Base-by-base conservation (phyloP, 352 stramenopile species). In the Phytopythium boreale region DNA sequence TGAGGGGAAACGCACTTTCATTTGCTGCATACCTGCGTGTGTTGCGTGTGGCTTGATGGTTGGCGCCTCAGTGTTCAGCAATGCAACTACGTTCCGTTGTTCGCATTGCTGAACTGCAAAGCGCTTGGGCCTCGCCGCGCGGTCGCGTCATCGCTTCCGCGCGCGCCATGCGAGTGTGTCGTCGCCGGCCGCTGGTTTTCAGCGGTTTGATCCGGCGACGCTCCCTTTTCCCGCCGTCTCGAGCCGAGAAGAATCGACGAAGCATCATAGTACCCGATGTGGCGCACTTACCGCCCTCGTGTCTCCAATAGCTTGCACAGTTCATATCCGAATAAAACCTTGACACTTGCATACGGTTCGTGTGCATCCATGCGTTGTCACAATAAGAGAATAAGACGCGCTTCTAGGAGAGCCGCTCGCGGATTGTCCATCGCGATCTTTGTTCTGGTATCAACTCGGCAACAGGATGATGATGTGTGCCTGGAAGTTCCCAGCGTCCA, bases 201-300 rank as follows among this genome's bases (percentile, higher is more conserved):
- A 88, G 81, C 75, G 76, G 80, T 89, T 68, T 64, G 53, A 64
- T 69, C 57, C 76, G 76, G 68, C 63, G 71, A 66, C 76, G 80
- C 77, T 92, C 72, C 83, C 79, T 79, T 61, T 49, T 76, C 52
- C 67, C 51, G 65, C 70, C 20, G 20, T 46, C 43, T 73, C 70
- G 67, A 70, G 80, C 79, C 80, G 43, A 92, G 15, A 92, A 34
- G 41, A 82, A 78, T 77, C 50, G 49, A 27, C n/a, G 51, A 70
- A 89, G 80, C 65, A 92, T 92, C 83, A 92, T 92, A 92, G 83
- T 92, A 92, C 83, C 70, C 79, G 79, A 74, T 72, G 75, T 60
- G 75, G 63, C 77, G 79, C 75, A 66, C 68, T 74, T 68, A 79
- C 79, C 80, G 82, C 76, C 67, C 71, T 86, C 74, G 83, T 89